phyloP scores from a whole-genome alignment of 2,329 filamentous ascomycete species.

The Apiospora phragmitis region DNA sequence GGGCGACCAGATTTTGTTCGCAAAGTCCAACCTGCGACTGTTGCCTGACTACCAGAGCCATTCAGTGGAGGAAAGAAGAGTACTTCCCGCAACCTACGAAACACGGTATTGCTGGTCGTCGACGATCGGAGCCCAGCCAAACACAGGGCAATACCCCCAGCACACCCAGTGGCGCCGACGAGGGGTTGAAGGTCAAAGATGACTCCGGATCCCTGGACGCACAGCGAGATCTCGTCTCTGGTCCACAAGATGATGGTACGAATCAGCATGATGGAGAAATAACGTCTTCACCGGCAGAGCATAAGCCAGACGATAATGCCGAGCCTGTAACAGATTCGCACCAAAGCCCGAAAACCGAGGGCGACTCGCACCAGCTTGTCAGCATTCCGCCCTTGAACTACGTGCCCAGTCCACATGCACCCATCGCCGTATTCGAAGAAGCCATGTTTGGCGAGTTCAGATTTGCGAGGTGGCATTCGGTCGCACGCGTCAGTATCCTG shows the following conservation, averaged over 20 bases:
- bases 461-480: conserved; percentile 29
- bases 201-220: background rate
- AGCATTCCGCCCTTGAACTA: conserved; percentile 28
- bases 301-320: background rate
- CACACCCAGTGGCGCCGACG: background rate
- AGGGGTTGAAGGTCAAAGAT: background rate
- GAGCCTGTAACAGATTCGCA: conserved; percentile 15
- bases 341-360: conserved; percentile 10
- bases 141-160: background rate
- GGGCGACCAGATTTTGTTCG: conserved; percentile 25
- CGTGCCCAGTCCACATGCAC: conserved; percentile 14
- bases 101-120: conserved; percentile 20
- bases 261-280: background rate
- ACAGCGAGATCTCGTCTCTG: background rate
- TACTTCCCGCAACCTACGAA: conserved; percentile 13
- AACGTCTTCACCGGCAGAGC: background rate
- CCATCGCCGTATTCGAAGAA: conserved; percentile 28
- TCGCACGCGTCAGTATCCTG: conserved; percentile 24
- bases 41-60: conserved; percentile 24
- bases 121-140: background rate
- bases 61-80: background rate
- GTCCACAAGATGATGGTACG: background rate
- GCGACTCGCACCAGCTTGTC: conserved; percentile 12
- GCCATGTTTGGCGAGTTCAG: conserved; percentile 14
- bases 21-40: conserved; percentile 22